A percentile compares a stretch with the other conserved stretches of the same genome.
phyloP scores from a whole-genome alignment of 73 alveolate species.

The Paramecium tetraurelia region DNA sequence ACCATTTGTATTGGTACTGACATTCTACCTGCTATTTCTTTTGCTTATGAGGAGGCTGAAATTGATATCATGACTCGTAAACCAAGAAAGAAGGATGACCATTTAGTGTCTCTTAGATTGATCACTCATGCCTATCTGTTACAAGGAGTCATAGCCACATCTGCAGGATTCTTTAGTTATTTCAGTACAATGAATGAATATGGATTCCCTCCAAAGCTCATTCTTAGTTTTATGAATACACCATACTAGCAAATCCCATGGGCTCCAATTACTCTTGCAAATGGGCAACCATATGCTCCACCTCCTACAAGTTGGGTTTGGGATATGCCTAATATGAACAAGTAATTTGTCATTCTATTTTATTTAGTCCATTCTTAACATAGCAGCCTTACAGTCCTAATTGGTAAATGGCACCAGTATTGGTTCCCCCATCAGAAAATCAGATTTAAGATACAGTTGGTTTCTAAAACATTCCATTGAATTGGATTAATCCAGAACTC shows the following conservation, averaged over 20 bases:
- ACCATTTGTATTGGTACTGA: constrained; percentile 89
- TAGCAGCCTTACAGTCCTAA: constrained; percentile 3
- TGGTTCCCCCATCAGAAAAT: neutral
- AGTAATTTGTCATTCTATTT: neutral
- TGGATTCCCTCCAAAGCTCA: constrained; percentile 77
- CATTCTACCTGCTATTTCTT: constrained; percentile 90
- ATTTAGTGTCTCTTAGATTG: constrained; percentile 77
- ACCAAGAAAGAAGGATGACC: constrained; percentile 92
- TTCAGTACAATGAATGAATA: constrained; percentile 85
- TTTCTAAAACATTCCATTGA: neutral
- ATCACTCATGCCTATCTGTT: constrained; percentile 74
- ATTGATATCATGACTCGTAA: constrained; percentile 87
- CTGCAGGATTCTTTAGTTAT: constrained; percentile 83
- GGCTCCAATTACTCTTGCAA: neutral
- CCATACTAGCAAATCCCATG: neutral
- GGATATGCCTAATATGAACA: constrained; percentile 40
- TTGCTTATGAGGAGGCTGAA: constrained; percentile 95
- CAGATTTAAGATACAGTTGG: neutral
- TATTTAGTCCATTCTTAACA: neutral
- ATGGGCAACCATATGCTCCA: constrained; percentile 28
- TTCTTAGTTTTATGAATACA: constrained; percentile 69
- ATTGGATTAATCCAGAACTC: constrained; percentile 25
- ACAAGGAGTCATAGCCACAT: constrained; percentile 74
- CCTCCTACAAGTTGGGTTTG: constrained; percentile 24
- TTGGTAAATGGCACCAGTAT: constrained; percentile 26